Evolutionary conservation across 495 filamentous ascomycete species (phyloP).

Genomic region (Zalerion maritima): DNA sequence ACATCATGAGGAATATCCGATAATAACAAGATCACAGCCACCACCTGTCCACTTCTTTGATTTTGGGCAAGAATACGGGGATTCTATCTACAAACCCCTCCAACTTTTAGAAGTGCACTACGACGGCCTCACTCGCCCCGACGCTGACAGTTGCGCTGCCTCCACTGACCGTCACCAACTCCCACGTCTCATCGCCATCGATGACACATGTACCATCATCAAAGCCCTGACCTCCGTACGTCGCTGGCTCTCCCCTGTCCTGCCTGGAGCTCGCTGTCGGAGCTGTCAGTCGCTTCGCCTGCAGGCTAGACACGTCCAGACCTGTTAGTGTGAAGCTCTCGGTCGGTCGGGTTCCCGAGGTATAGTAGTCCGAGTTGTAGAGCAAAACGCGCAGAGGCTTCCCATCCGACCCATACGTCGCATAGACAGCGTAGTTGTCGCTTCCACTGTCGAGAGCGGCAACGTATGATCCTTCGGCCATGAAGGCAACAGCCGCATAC

Average conservation of each 20-base stretch:
- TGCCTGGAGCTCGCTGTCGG: slow-evolving; percentile 31
- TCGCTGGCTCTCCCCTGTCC: slow-evolving; percentile 31
- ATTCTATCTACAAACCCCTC: too few relatives aligned
- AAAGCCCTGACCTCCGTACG: slow-evolving; percentile 40
- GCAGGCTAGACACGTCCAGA: slow-evolving; percentile 21
- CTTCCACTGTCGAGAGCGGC: slow-evolving; percentile 35
- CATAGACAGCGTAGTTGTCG: slow-evolving; percentile 37
- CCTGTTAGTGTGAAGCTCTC: slow-evolving; percentile 34
- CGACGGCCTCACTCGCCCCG: slow-evolving; percentile 38
- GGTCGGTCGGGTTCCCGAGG: slow-evolving; percentile 26
- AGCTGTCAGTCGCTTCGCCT: slow-evolving; percentile 40
- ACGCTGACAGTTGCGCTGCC: slow-evolving; percentile 32
- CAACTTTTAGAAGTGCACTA: slow-evolving; percentile 44
- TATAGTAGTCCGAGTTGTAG: slow-evolving; percentile 46
- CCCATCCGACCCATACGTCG: slow-evolving; percentile 28
- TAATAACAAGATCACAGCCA: too few relatives aligned
- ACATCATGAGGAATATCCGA: too few relatives aligned
- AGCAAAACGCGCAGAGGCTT: slow-evolving; percentile 29
- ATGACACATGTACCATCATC: slow-evolving; percentile 36
- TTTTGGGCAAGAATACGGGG: too few relatives aligned
- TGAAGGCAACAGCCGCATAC: slow-evolving; percentile 35
- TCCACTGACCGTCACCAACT: slow-evolving; percentile 22
- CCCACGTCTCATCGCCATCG: slow-evolving; percentile 26
- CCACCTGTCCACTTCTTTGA: too few relatives aligned
- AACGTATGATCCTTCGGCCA: slow-evolving; percentile 36